Conservation (phyloP, 2,329 filamentous ascomycete species). For the Microcera coccophila region DNA sequence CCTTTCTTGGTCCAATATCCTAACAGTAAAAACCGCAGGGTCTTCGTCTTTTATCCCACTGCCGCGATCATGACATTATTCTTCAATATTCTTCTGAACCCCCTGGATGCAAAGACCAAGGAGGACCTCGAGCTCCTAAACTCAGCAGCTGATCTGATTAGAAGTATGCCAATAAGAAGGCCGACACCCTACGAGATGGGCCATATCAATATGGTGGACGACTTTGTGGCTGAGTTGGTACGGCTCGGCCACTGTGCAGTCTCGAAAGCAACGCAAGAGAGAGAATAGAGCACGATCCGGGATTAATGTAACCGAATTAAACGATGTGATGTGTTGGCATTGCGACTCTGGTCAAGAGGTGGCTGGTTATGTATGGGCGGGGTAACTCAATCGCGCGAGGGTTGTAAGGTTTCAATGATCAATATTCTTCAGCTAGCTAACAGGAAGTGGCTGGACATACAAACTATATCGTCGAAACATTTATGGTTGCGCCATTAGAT, state of each 20-base stretch:
- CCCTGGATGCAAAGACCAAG: constrained; percentile 39
- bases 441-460: no score
- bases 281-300: background rate
- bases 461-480: no score
- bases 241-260: constrained; percentile 42
- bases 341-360: no score
- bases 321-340: no score
- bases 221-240: constrained; percentile 43
- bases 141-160: constrained; percentile 41
- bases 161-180: constrained; percentile 31
- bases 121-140: constrained; percentile 46
- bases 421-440: no score
- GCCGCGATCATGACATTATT: constrained; percentile 53
- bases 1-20: background rate
- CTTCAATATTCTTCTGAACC: constrained; percentile 50
- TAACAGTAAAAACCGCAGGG: constrained; percentile 32
- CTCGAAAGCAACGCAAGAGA: constrained; percentile 19
- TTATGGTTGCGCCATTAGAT: no score
- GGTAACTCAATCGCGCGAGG: no score
- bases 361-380: no score
- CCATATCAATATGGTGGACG: constrained; percentile 39
- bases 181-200: constrained; percentile 34
- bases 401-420: no score
- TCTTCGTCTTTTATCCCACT: constrained; percentile 55
- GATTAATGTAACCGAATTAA: no score